Conservation (phyloP, 306 rosid genomes). For the Morella rubra region DNA sequence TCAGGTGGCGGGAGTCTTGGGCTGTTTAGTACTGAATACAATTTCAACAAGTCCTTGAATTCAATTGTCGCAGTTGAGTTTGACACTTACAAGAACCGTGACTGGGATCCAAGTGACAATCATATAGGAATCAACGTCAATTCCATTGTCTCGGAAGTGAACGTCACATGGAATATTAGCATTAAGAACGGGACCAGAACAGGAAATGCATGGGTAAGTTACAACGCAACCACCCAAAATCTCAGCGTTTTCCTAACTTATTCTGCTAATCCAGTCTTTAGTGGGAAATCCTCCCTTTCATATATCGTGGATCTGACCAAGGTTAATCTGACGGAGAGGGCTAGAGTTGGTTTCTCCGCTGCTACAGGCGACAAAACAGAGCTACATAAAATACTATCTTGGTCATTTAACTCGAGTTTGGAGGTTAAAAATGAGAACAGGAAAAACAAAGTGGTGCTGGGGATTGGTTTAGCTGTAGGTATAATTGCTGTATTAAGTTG, state of each 20-base stretch:
- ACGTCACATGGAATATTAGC: slow-evolving; percentile 43
- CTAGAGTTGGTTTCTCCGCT: slow-evolving; percentile 71
- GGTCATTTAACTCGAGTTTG: slow-evolving; percentile 66
- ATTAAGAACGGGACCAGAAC: slow-evolving; percentile 43
- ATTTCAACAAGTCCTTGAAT: slow-evolving; percentile 35
- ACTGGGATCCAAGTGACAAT: slow-evolving; percentile 58
- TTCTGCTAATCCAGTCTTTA: slow-evolving; percentile 34
- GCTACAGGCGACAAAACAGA: slow-evolving; percentile 61
- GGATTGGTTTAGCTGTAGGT: slow-evolving; percentile 20
- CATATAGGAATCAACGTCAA: slow-evolving; percentile 72
- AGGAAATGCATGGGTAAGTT: slow-evolving; percentile 67
- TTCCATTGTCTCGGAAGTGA: slow-evolving; percentile 47
- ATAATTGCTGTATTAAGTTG: slow-evolving; percentile 27
- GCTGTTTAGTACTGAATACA: slow-evolving; percentile 35
- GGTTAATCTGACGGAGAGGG: slow-evolving; percentile 53
- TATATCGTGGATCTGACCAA: slow-evolving; percentile 52
- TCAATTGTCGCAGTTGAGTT: slow-evolving; percentile 72
- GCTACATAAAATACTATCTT: slow-evolving; percentile 50
- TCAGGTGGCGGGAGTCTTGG: slow-evolving; percentile 70
- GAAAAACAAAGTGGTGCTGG: background rate
- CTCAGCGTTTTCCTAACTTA: slow-evolving; percentile 64
- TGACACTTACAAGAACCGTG: slow-evolving; percentile 34
- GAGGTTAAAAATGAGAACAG: background rate
- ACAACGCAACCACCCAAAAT: slow-evolving; percentile 52
- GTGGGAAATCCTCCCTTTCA: slow-evolving; percentile 39